Base-by-base conservation (phyloP, 148 eudicot genomes). In the Rhododendron mucronatum region DNA sequence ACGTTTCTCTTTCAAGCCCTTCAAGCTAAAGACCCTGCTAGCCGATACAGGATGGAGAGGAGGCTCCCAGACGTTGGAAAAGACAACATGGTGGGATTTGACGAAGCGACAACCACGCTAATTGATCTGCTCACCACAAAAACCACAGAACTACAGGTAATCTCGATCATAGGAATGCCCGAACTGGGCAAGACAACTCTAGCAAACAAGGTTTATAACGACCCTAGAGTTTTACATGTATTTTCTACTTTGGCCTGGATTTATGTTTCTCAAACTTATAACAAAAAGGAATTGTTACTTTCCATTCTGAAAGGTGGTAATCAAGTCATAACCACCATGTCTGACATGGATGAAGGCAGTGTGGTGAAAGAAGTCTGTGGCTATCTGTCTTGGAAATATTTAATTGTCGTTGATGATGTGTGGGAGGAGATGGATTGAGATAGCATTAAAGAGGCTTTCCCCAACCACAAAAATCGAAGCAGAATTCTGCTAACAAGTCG, bases 151-250 rank as follows among this genome's bases (percentile, higher is more conserved):
- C 65, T 87, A 16, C 88, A 88, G 26, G 84, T 88, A 35, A 61
- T 90, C 20, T 88, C 89, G 1, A 69, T 91, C 11, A 80, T 89
- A 26, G 91, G 91, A 2, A 89, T 91, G 92, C 85, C 87, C 0
- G 90, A 89, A 4, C 87, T 89, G 5, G 90, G 91, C 28, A 89
- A 89, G 86, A 91, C 92, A 1, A 91, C 90, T 20, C 74, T 91
- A 28, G 92, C 89, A 10, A 86, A 63, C 48, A 89, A 85, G 80
- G 51, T 30, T 30, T 30, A 30, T 30, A 30, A 30, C 30, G 86
- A 86, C 82, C 85, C 79, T 30, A 16, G 79, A 11, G 67, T 89
- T 20, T 80, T 23, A 57, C 53, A 84, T 23, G 77, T 83, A n/a
- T 91, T 91, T 37, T 73, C 21, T 26, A 77, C 50, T 26, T 87